phyloP scores from a whole-genome alignment of 2,329 filamentous ascomycete genomes.

The Beauveria medogensis region DNA sequence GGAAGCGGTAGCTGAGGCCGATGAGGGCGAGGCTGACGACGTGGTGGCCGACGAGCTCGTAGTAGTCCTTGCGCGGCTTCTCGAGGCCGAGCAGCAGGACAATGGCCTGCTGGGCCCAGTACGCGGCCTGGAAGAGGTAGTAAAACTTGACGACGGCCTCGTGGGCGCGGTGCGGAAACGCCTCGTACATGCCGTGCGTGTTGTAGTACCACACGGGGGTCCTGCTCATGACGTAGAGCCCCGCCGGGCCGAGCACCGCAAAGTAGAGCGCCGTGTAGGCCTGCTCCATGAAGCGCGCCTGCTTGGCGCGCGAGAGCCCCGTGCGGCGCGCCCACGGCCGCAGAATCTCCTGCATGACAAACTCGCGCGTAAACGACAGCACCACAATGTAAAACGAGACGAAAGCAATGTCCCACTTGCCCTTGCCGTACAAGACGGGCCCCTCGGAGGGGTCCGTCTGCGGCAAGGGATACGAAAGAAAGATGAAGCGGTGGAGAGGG shows the following conservation, averaged over 20 bases:
- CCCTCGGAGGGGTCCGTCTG: conserved; percentile 28
- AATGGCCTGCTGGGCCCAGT: conserved; percentile 92
- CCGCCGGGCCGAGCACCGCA: conserved; percentile 69
- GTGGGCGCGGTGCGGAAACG: conserved; percentile 76
- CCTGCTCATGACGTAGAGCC: conserved; percentile 81
- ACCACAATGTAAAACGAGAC: conserved; percentile 85
- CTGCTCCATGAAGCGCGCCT: conserved; percentile 91
- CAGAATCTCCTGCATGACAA: conserved; percentile 86
- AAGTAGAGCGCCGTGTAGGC: conserved; percentile 93
- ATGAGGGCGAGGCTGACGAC: conserved; percentile 83
- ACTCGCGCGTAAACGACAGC: conserved; percentile 88
- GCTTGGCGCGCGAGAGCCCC: conserved; percentile 70
- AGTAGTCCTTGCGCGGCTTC: conserved; percentile 91
- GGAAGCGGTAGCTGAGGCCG: conserved; percentile 82
- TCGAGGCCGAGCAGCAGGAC: conserved; percentile 81
- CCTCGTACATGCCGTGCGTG: conserved; percentile 77
- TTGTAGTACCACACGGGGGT: conserved; percentile 98
- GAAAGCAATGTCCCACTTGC: conserved; percentile 77
- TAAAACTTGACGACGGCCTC: conserved; percentile 85
- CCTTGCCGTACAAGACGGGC: conserved; percentile 74
- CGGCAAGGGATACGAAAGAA: conserved; percentile 78
- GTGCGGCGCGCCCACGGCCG: conserved; percentile 63
- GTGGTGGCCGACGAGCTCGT: conserved; percentile 85
- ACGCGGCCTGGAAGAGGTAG: conserved; percentile 88
- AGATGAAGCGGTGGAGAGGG: conserved; percentile 72